These are phyloP conservation scores for Gillenia trifoliata DNA, from an alignment of 306 rosid species.

Conservation along the genomic window DNA sequence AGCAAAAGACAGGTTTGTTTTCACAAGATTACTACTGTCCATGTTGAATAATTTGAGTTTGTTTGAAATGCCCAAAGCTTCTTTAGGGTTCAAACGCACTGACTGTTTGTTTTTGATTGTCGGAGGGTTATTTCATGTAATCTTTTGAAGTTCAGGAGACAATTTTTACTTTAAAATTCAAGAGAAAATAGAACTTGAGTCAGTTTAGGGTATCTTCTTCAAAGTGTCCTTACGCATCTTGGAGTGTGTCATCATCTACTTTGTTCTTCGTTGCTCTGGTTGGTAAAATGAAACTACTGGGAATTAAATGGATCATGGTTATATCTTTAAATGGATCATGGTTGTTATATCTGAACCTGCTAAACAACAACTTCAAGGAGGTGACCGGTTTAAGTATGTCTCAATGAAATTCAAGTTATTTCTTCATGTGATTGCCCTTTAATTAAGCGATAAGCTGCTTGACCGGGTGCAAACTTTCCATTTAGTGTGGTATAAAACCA, in stretches of 20 bases:
- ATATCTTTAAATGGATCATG: neutral
- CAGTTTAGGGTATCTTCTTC: neutral
- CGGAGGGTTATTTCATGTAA: neutral
- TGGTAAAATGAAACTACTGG: neutral
- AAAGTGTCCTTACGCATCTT: neutral
- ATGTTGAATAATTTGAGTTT: neutral
- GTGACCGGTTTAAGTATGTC: neutral
- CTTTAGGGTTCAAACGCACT: neutral
- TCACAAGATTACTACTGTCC: neutral
- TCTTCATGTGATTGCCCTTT: neutral
- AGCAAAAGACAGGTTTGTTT: conserved; percentile 70
- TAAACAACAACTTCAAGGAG: neutral
- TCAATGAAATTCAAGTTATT: neutral
- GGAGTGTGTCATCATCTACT: neutral
- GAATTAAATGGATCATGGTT: neutral
- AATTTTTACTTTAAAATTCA: neutral
- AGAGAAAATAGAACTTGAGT: neutral
- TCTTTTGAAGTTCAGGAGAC: neutral
- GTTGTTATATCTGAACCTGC: neutral
- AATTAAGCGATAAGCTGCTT: neutral
- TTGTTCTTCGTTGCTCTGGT: neutral
- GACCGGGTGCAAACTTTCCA: neutral
- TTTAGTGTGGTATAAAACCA: conserved; percentile 3
- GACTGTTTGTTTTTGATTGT: neutral
- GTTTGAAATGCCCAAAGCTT: neutral